These are phyloP conservation scores for Populus trichocarpa DNA, from an alignment of 441 rosid genomes.

Conservation along the genomic window DNA sequence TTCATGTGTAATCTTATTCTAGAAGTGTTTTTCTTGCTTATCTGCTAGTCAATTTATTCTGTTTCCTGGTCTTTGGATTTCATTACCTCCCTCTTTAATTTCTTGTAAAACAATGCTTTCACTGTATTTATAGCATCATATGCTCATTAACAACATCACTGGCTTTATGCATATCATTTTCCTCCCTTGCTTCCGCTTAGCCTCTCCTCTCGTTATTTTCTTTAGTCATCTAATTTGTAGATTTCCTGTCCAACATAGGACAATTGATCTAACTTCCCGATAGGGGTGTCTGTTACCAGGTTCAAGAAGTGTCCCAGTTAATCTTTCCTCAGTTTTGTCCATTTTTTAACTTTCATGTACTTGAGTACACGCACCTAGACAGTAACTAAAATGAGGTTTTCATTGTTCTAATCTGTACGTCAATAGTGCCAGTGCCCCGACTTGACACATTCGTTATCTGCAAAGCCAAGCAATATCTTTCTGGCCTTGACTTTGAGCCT, in stretches of 20 bases:
- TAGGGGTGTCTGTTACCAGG: not conserved
- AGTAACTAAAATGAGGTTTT: not conserved
- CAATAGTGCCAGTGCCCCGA: constrained; percentile 60
- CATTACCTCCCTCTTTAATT: not conserved
- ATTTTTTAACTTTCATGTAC: not conserved
- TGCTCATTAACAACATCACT: not conserved
- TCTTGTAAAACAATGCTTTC: not conserved
- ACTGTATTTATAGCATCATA: not conserved
- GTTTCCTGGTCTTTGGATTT: not conserved
- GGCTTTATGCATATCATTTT: not conserved
- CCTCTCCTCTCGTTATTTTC: not conserved
- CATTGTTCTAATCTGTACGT: not conserved
- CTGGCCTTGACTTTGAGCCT: constrained; percentile 28
- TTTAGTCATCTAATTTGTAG: not conserved
- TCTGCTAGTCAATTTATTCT: not conserved
- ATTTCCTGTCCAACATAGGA: not conserved
- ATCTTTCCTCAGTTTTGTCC: not conserved
- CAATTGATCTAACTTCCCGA: not conserved
- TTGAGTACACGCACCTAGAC: not conserved
- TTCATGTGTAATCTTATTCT: not conserved
- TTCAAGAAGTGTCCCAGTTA: not conserved
- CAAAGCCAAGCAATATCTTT: constrained; percentile 45
- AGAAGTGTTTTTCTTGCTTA: not conserved
- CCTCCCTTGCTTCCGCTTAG: not conserved
- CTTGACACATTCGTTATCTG: constrained; percentile 69